Evolutionary conservation across 306 rosid species (phyloP), one percentile per base, ranked within the genome.

Genomic region (Cicer judaicum): DNA sequence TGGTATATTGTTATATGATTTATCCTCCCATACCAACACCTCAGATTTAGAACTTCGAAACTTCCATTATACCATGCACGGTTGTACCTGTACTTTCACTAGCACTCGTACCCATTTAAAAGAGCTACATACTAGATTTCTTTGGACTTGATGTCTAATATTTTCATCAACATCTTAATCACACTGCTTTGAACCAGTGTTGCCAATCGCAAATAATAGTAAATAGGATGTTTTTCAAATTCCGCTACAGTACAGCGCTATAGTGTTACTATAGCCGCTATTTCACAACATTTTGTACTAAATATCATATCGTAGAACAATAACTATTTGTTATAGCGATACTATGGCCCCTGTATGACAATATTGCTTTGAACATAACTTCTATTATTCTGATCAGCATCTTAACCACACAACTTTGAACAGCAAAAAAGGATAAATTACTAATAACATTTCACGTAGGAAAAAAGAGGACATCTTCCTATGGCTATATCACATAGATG

Each of bases 101-200:
- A 7, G 21, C 16, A 62, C 47, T n/a, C 50, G 40, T 46, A 59
- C 34, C 24, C 59, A 50, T 14, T 48, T 47, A 50, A 36, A 34
- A 10, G 15, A 73, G 39, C 69, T 41, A 46, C 69, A 18, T 16
- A 21, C 44, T 64, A 38, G 10, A 65, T 11, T 21, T 21, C 75
- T 74, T 59, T 4, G 1, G 40, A 76, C 71, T 19, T 72, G 5
- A 53, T 21, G 13, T 78, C 76, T 46, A 12, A 55, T 41, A 66
- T 21, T 65, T 29, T 29, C 41, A 64, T 13, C 59, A 42, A 41
- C 57, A 56, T 10, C 71, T 29, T 38, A 72, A 19, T 7, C 52
- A 72, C 19, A 63, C 69, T 14, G 14, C 43, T 43, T 63, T 70
- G 29, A 44, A 57, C 39, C 34, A 29, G 34, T 29, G 34, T 29